Evolutionary conservation across 805 yeast genomes (phyloP).

Genomic region (Hemisphaericaspora nanyangensis): DNA sequence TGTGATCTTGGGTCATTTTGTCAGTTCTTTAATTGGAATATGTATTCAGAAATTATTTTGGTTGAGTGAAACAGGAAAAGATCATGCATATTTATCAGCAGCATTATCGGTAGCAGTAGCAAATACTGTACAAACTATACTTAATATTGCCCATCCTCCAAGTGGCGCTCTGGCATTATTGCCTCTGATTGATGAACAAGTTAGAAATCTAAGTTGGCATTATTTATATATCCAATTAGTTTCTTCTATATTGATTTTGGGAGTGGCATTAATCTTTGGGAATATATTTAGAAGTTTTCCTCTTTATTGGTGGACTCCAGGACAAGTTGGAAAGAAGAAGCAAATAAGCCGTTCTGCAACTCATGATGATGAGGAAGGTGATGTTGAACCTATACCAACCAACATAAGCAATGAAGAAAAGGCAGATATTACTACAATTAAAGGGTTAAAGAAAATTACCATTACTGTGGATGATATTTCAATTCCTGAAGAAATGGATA

Average conservation of each 20-base stretch:
- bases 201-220: constrained; percentile 61
- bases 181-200: constrained; percentile 45
- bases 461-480: constrained; percentile 13
- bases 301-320: constrained; percentile 55
- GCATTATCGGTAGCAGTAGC: constrained; percentile 54
- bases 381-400: background rate
- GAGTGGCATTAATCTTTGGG: constrained; percentile 50
- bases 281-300: constrained; percentile 55
- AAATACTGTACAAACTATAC: constrained; percentile 49
- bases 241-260: constrained; percentile 43
- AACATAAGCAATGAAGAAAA: background rate
- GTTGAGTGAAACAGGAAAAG: constrained; percentile 38
- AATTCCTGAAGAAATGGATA: constrained; percentile 20
- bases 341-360: too few species aligned
- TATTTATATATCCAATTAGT: constrained; percentile 54
- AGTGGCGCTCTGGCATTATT: constrained; percentile 67
- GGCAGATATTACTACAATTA: constrained; percentile 12
- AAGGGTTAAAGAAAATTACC: constrained; percentile 13
- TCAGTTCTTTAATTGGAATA: constrained; percentile 51
- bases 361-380: background rate
- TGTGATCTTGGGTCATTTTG: constrained; percentile 52
- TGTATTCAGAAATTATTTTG: constrained; percentile 52
- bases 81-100: constrained; percentile 54
- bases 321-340: constrained; percentile 12
- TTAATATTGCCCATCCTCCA: constrained; percentile 65